These are phyloP conservation scores for Naganishia liquefaciens DNA, from an alignment of 1,284 basidiomycete species.

Conservation along the genomic window DNA sequence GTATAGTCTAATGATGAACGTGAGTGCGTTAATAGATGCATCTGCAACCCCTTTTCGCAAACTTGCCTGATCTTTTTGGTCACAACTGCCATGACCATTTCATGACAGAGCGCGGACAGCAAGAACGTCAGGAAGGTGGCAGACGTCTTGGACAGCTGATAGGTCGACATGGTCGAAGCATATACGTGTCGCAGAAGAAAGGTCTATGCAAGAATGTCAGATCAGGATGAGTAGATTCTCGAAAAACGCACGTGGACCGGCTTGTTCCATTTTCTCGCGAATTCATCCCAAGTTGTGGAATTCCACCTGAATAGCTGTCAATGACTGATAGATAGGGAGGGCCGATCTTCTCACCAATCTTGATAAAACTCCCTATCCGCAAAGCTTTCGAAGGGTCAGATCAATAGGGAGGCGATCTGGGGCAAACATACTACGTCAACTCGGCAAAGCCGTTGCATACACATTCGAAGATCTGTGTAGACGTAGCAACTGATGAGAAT, in stretches of 20 bases:
- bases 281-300: constrained; percentile 93
- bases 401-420: too few species aligned
- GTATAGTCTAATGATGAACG: constrained; percentile 63
- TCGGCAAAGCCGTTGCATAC: constrained; percentile 96
- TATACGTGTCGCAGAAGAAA: constrained; percentile 96
- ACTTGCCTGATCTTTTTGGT: constrained; percentile 72
- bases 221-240: neutral
- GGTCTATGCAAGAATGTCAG: constrained; percentile 61
- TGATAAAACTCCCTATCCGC: constrained; percentile 96
- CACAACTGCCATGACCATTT: constrained; percentile 95
- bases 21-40: neutral
- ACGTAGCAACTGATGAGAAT: constrained; percentile 76
- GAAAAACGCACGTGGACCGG: constrained; percentile 51
- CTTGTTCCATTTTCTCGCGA: constrained; percentile 94
- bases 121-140: constrained; percentile 93
- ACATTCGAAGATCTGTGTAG: constrained; percentile 64
- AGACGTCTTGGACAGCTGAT: constrained; percentile 69
- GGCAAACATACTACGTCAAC: constrained; percentile 68
- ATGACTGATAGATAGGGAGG: neutral
- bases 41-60: neutral
- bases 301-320: constrained; percentile 71
- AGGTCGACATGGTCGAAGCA: constrained; percentile 76
- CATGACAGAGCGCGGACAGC: constrained; percentile 82
- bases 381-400: constrained; percentile 61
- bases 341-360: constrained; percentile 64